Percentiles rank a stretch among this genome's conserved stretches.
These are phyloP conservation scores for Ormosia emarginata DNA, from an alignment of 306 rosid species.

Conservation along the genomic window DNA sequence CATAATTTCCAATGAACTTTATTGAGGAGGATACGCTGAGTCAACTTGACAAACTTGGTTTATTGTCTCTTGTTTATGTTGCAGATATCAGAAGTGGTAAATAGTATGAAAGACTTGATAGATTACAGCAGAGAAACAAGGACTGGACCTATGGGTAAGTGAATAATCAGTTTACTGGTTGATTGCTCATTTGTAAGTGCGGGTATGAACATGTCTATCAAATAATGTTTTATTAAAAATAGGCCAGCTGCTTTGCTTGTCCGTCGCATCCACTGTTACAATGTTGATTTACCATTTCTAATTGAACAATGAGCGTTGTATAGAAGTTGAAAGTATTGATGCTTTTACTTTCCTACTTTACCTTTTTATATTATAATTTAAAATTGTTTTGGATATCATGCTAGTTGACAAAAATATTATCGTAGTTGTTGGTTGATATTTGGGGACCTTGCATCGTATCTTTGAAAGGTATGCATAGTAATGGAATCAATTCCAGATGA, in stretches of 20 bases:
- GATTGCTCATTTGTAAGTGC: not conserved
- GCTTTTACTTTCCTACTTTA: not conserved
- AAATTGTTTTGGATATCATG: not conserved
- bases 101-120: constrained; percentile 97
- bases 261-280: not conserved
- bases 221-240: constrained; percentile 2
- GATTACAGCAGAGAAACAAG: constrained; percentile 91
- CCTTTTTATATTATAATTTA: not conserved
- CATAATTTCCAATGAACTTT: not conserved
- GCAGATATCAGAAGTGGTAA: constrained; percentile 98
- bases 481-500: not conserved
- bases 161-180: constrained; percentile 5
- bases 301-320: not conserved
- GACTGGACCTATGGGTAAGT: constrained; percentile 95
- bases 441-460: not conserved
- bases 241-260: not conserved
- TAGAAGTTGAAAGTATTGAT: not conserved
- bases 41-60: not conserved
- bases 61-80: constrained; percentile 23
- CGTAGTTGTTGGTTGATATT: not conserved
- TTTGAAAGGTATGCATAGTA: not conserved
- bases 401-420: not conserved
- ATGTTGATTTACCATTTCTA: not conserved
- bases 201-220: not conserved
- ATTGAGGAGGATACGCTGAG: not conserved